Evolutionary conservation across 129 eudicot genomes (phyloP).

Genomic region (Chrysanthemum makinoi): DNA sequence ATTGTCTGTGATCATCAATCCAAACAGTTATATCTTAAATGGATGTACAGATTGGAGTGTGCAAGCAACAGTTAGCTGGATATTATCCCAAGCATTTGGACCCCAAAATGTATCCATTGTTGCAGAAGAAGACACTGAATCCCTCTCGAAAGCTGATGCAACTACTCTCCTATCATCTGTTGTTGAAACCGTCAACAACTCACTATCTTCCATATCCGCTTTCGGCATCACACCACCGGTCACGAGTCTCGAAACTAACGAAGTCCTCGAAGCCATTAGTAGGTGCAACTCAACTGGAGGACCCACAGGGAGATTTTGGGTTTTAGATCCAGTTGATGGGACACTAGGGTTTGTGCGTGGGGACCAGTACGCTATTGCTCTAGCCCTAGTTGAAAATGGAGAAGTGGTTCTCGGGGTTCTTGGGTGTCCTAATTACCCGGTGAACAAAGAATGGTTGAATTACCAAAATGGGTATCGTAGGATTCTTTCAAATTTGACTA

Average conservation of each 20-base stretch:
- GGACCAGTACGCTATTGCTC: constrained; percentile 84
- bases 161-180: constrained; percentile 48
- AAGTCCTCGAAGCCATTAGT: constrained; percentile 69
- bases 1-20: not conserved
- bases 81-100: constrained; percentile 73
- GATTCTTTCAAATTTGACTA: constrained; percentile 54
- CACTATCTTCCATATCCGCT: constrained; percentile 53
- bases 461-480: constrained; percentile 63
- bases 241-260: constrained; percentile 30
- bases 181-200: constrained; percentile 56
- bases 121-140: constrained; percentile 81
- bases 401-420: constrained; percentile 87
- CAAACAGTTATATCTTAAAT: constrained; percentile 1
- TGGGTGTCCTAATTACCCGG: constrained; percentile 90
- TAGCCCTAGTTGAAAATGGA: constrained; percentile 79
- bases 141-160: constrained; percentile 51
- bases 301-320: constrained; percentile 72
- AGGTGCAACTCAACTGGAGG: constrained; percentile 79
- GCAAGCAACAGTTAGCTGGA: constrained; percentile 85
- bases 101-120: constrained; percentile 65
- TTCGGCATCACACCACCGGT: constrained; percentile 61
- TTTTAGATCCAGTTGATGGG: constrained; percentile 89
- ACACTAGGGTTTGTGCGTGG: constrained; percentile 90
- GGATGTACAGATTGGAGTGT: constrained; percentile 88
- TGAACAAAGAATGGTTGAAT: constrained; percentile 69